These are phyloP conservation scores for Arabidopsis hybrid DNA, from an alignment of 441 rosid species.

Conservation along the genomic window DNA sequence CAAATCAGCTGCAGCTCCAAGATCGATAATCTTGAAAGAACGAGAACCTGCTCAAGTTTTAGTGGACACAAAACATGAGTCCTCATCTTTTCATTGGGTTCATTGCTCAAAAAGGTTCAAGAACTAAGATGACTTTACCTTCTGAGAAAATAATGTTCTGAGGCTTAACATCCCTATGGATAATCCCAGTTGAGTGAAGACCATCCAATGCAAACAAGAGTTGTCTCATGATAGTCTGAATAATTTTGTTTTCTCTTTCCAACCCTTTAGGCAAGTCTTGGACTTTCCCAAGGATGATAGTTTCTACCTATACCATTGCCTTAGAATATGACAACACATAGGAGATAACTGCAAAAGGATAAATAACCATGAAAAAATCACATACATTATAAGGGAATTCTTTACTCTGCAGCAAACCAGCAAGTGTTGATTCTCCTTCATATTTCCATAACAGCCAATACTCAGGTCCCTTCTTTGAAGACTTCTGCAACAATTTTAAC, in stretches of 20 bases:
- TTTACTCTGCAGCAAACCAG: constrained; percentile 80
- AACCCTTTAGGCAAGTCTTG: constrained; percentile 82
- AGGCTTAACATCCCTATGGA: constrained; percentile 92
- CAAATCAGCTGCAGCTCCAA: constrained; percentile 95
- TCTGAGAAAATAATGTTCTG: constrained; percentile 93
- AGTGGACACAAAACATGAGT: constrained; percentile 12
- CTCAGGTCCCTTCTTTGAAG: constrained; percentile 79
- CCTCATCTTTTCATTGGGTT: constrained; percentile 21
- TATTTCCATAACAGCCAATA: constrained; percentile 93
- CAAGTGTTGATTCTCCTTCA: constrained; percentile 84
- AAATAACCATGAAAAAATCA: constrained; percentile 41
- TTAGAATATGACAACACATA: constrained; percentile 10
- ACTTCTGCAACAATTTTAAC: constrained; percentile 57
- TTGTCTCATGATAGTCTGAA: constrained; percentile 89
- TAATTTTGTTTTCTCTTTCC: constrained; percentile 84
- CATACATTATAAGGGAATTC: constrained; percentile 93
- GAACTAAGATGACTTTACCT: constrained; percentile 58
- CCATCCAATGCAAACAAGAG: constrained; percentile 92
- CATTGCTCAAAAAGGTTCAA: constrained; percentile 14
- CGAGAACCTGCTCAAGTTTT: constrained; percentile 73
- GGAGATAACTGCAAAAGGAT: not conserved
- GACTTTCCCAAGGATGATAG: constrained; percentile 78
- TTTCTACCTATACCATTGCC: constrained; percentile 63
- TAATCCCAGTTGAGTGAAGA: constrained; percentile 96
- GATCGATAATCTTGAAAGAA: constrained; percentile 92